Base-by-base conservation (phyloP, 345 rosid genomes). In the Kernera saxatilis region DNA sequence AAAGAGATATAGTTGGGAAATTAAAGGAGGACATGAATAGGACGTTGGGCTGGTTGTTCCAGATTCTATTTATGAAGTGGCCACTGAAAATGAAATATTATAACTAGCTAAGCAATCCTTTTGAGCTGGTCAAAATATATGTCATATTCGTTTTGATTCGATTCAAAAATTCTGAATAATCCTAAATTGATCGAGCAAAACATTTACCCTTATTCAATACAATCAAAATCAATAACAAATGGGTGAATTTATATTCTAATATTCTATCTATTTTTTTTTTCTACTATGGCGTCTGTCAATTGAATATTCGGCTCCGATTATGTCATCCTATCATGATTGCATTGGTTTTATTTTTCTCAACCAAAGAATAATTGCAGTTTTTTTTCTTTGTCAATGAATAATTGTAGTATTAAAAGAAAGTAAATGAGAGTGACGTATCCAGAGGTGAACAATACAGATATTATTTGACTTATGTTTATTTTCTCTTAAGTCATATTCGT, bases 361-460 rank as follows among this genome's bases (percentile, higher is more conserved):
- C 48, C 48, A 13, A 32, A 33, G 21, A 18, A 45, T 58, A 36
- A 58, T 59, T 39, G 50, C 8, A 8, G 27, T 44, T 25, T 36
- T 12, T 19, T 5, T 43, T 22, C 3, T 5, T 32, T 32, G 18
- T 69, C 73, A 44, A 69, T 46, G 33, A 29, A 30, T 18, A 41
- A 8, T 50, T 29, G 18, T 14, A 53, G 15, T 15, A 39, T 67
- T 8, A 33, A 45, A 25, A 35, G 21, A 39, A 67, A 67, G 60
- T 67, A 54, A 67, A 44, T 13, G 61, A 60, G 33, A 60, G 18
- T 43, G 68, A 71, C 61, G 44, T 60, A 52, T 51, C 18, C 27
- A 49, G 37, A 58, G 37, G 57, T 45, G 1, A 57, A 59, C 4
- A 3, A 43, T 3, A 37, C 39, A 66, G 17, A 37, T 55, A 43